A percentile compares a stretch with the other conserved stretches of the same genome.
phyloP scores from a whole-genome alignment of 108 stramenopile genomes.

The Cyclotella cryptica region DNA sequence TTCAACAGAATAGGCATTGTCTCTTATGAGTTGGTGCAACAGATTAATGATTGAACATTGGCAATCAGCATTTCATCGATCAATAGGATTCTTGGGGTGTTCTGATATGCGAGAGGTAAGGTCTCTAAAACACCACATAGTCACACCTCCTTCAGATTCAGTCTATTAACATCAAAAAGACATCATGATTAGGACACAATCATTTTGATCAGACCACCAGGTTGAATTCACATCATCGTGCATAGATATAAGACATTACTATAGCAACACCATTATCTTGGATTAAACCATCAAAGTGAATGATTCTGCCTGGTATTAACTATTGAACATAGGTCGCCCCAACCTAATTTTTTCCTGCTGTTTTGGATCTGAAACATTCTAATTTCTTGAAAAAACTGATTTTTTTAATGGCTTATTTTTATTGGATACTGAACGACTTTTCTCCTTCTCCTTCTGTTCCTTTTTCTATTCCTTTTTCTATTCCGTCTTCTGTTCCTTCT shows the following conservation, averaged over 20 bases:
- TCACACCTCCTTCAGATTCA: too few species aligned
- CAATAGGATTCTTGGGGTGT: neutral
- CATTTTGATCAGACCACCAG: slow-evolving; percentile 6
- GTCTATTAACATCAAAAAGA: slow-evolving; percentile 1
- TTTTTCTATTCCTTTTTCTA: too few species aligned
- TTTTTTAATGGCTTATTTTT: too few species aligned
- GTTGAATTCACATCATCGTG: slow-evolving; percentile 13
- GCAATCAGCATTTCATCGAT: neutral
- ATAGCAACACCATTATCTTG: neutral
- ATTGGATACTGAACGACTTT: too few species aligned
- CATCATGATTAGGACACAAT: slow-evolving; percentile 22
- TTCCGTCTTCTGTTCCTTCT: too few species aligned
- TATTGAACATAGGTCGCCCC: slow-evolving; percentile 10
- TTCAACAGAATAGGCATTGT: slow-evolving; percentile 11
- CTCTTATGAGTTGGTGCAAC: slow-evolving; percentile 21
- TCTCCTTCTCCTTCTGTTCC: too few species aligned
- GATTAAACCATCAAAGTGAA: slow-evolving; percentile 43
- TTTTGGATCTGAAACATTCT: slow-evolving; percentile 8
- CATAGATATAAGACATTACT: slow-evolving; percentile 18
- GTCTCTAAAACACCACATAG: neutral
- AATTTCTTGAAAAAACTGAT: slow-evolving; percentile 24
- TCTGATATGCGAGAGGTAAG: neutral
- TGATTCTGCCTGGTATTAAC: slow-evolving; percentile 41
- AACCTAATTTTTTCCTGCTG: slow-evolving; percentile 4
- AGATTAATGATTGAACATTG: slow-evolving; percentile 13